phyloP scores from a whole-genome alignment of 139 green algal species.

The Coccomyxa sp. region DNA sequence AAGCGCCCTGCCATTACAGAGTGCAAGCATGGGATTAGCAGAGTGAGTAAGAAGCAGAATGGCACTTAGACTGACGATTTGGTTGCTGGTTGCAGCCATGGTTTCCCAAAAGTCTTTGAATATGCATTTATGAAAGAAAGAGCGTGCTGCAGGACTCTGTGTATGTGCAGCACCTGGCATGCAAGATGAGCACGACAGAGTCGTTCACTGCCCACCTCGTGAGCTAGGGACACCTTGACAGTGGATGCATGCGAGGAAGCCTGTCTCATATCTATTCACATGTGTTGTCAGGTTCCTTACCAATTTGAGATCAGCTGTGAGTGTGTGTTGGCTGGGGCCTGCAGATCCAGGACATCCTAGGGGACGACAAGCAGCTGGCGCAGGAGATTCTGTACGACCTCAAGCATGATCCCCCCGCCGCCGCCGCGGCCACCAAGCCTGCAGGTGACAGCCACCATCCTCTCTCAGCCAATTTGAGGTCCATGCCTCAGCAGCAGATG shows the following conservation, averaged over 20 bases:
- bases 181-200: too few relatives aligned
- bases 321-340: neutral
- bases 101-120: too few relatives aligned
- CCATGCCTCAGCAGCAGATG: neutral
- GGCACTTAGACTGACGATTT: too few relatives aligned
- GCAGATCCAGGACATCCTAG: conserved; percentile 80
- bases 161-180: too few relatives aligned
- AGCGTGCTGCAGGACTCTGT: too few relatives aligned
- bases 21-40: too few relatives aligned
- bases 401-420: conserved; percentile 48
- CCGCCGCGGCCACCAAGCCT: neutral
- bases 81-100: too few relatives aligned
- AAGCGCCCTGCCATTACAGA: neutral
- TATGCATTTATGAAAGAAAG: too few relatives aligned
- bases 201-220: too few relatives aligned
- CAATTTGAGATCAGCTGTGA: neutral
- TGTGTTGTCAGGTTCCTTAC: neutral
- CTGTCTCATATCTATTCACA: neutral
- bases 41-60: too few relatives aligned
- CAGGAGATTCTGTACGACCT: conserved; percentile 85
- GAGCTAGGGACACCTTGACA: neutral
- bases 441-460: neutral
- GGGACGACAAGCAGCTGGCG: conserved; percentile 68
- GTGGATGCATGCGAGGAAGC: neutral
- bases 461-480: too few relatives aligned